These are phyloP conservation scores for Jamesozyma piceae DNA, from an alignment of 805 yeast genomes.

Conservation along the genomic window DNA sequence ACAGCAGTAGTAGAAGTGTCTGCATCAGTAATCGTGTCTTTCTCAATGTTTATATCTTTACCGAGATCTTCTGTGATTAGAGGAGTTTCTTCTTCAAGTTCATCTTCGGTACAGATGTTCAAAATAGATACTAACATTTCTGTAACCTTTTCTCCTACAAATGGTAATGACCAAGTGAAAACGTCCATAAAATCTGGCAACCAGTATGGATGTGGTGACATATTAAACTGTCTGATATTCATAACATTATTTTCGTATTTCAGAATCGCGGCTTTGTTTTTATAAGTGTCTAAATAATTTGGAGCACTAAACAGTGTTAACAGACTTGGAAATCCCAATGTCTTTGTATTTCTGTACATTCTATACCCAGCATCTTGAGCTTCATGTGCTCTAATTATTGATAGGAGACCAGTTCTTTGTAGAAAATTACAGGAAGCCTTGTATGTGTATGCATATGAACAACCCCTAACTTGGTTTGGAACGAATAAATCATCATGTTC, in stretches of 20 bases:
- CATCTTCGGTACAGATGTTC: conserved; percentile 93
- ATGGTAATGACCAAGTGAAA: conserved; percentile 93
- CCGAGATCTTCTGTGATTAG: conserved; percentile 32
- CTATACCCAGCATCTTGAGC: conserved; percentile 97
- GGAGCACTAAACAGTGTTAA: conserved; percentile 94
- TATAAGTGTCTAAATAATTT: conserved; percentile 82
- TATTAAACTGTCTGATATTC: conserved; percentile 91
- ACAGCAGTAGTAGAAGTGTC: not conserved
- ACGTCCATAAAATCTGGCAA: conserved; percentile 95
- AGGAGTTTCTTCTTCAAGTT: conserved; percentile 66
- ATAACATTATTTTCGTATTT: conserved; percentile 86
- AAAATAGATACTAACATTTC: conserved; percentile 85
- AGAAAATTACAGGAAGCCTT: conserved; percentile 72
- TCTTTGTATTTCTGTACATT: conserved; percentile 78
- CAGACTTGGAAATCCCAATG: conserved; percentile 81
- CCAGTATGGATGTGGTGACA: conserved; percentile 94
- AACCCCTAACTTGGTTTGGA: conserved; percentile 75
- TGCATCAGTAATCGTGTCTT: conserved; percentile 1
- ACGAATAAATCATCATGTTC: conserved; percentile 1
- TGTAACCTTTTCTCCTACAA: conserved; percentile 92
- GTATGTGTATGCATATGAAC: conserved; percentile 84
- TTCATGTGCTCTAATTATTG: conserved; percentile 92
- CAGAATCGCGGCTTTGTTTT: conserved; percentile 89
- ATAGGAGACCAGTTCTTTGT: conserved; percentile 64
- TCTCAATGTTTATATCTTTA: not conserved